These are phyloP conservation scores for Coniochaeta prunicola DNA, from an alignment of 2,329 filamentous ascomycete species.

Conservation along the genomic window DNA sequence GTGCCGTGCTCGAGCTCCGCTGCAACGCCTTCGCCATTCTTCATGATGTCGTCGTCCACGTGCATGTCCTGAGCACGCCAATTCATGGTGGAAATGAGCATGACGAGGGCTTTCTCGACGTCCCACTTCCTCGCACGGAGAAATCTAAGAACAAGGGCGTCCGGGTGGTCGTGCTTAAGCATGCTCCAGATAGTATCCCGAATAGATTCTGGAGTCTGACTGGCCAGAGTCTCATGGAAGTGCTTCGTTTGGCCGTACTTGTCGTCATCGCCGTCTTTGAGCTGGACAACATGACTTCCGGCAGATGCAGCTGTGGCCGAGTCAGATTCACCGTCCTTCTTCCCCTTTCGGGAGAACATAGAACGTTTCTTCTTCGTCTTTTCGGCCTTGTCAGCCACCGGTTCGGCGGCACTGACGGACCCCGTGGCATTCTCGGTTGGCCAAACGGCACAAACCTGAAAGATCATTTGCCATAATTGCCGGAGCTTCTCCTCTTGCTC, in stretches of 20 bases:
- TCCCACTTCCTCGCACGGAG: constrained; percentile 93
- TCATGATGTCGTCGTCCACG: constrained; percentile 84
- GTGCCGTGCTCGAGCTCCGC: constrained; percentile 48
- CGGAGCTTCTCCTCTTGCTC: constrained; percentile 85
- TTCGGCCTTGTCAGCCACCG: constrained; percentile 20
- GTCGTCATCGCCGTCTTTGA: constrained; percentile 59
- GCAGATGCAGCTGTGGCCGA: constrained; percentile 21
- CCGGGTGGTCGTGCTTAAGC: constrained; percentile 92
- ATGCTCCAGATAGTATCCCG: constrained; percentile 82
- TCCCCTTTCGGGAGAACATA: constrained; percentile 58
- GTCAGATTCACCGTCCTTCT: constrained; percentile 41
- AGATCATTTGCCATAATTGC: constrained; percentile 73
- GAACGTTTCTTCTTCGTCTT: constrained; percentile 65
- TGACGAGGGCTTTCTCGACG: constrained; percentile 82
- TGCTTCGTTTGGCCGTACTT: constrained; percentile 89
- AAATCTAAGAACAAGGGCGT: constrained; percentile 75
- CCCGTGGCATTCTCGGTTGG: constrained; percentile 13
- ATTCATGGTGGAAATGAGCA: constrained; percentile 90
- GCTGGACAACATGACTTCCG: constrained; percentile 25
- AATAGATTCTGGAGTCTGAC: constrained; percentile 69
- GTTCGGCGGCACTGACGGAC: constrained; percentile 21
- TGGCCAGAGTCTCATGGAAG: constrained; percentile 74
- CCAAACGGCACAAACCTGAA: constrained; percentile 66
- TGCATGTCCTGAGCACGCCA: constrained; percentile 81
- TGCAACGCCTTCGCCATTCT: constrained; percentile 64